phyloP scores from a whole-genome alignment of 2,329 filamentous ascomycete species.

The Claviceps arundinis region DNA sequence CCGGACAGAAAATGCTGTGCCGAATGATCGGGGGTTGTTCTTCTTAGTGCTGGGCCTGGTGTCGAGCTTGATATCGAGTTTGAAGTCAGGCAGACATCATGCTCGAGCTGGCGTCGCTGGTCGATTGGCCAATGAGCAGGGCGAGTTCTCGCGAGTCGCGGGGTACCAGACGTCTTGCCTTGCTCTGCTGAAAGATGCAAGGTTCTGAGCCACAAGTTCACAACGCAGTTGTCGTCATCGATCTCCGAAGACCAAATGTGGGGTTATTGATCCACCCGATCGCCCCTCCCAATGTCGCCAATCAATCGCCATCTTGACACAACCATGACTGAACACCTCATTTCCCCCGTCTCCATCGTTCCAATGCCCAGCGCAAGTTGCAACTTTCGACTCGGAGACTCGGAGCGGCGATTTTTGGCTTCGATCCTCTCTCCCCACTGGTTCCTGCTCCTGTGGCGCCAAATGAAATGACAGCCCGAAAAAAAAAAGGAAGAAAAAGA shows the following conservation, averaged over 20 bases:
- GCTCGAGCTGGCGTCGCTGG: too few species aligned
- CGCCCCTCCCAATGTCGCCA: background rate
- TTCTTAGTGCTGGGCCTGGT: too few species aligned
- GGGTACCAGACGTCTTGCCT: too few species aligned
- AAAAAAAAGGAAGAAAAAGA: background rate
- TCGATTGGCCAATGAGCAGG: too few species aligned
- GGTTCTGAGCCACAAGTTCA: too few species aligned
- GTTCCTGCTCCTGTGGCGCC: background rate
- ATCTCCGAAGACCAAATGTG: background rate
- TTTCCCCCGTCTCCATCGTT: slow-evolving; percentile 1
- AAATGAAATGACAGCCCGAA: background rate
- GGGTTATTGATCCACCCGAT: background rate
- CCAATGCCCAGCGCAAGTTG: background rate
- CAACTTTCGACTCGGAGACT: background rate
- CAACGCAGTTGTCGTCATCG: too few species aligned
- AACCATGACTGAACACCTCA: slow-evolving; percentile 6
- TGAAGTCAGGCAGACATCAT: too few species aligned
- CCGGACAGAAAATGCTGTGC: too few species aligned
- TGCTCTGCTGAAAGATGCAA: too few species aligned
- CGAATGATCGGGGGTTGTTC: too few species aligned
- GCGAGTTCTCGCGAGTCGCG: too few species aligned
- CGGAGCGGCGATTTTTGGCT: background rate
- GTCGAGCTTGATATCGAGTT: too few species aligned
- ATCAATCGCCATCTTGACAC: slow-evolving; percentile 3
- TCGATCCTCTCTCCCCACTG: background rate